Percentiles rank a stretch among this genome's conserved stretches.
Evolutionary conservation across 495 filamentous ascomycete species (phyloP).

Genomic region (Bryoglossum gracile): DNA sequence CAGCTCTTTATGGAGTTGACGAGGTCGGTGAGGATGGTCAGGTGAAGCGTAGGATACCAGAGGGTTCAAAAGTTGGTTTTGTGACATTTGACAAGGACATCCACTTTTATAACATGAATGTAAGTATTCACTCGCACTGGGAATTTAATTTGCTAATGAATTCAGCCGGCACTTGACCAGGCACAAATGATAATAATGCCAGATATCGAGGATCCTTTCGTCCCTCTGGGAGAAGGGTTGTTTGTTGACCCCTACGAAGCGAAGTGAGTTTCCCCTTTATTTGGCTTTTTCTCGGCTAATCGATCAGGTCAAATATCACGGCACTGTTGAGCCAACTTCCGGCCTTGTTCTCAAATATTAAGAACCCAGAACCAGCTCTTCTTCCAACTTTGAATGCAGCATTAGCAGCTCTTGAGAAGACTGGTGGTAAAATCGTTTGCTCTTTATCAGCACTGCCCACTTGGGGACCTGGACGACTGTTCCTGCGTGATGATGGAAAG

Average conservation of each 20-base stretch:
- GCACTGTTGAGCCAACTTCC: constrained; percentile 76
- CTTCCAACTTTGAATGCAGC: constrained; percentile 78
- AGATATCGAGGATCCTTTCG: constrained; percentile 94
- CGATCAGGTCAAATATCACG: constrained; percentile 62
- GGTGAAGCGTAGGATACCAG: constrained; percentile 56
- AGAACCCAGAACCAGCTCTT: constrained; percentile 82
- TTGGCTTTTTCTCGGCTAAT: background rate
- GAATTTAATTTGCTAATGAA: background rate
- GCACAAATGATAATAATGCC: constrained; percentile 99
- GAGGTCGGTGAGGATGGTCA: constrained; percentile 37
- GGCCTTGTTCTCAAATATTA: constrained; percentile 73
- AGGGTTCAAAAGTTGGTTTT: constrained; percentile 84
- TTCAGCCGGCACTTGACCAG: constrained; percentile 65
- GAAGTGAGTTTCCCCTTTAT: constrained; percentile 42
- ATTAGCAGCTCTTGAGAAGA: constrained; percentile 68
- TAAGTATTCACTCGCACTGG: constrained; percentile 35
- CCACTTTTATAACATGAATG: constrained; percentile 93
- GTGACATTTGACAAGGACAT: constrained; percentile 93
- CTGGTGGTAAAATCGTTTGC: constrained; percentile 90
- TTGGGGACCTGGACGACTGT: constrained; percentile 78
- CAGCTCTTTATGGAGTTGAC: constrained; percentile 67
- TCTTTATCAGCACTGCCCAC: constrained; percentile 78
- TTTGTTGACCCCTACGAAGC: constrained; percentile 96
- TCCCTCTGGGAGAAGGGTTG: constrained; percentile 82
- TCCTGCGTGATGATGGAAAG: constrained; percentile 81